Conservation (phyloP, 139 green algal genomes). For the Zygnema circumcarinatum region DNA sequence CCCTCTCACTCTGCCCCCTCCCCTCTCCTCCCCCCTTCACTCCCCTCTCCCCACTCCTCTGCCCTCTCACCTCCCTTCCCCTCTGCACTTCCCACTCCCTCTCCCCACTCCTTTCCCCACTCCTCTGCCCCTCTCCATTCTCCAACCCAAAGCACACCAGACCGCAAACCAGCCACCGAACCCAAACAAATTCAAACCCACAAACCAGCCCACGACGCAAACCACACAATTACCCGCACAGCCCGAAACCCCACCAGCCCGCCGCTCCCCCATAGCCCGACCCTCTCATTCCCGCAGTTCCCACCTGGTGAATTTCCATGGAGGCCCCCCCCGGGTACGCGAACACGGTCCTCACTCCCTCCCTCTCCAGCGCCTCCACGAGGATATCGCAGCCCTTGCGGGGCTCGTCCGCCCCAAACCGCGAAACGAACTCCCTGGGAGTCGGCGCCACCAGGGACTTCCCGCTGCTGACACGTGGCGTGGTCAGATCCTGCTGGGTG, state of each 20-base stretch:
- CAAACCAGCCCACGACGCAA: too few relatives aligned
- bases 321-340: conserved; percentile 89
- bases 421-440: conserved; percentile 30
- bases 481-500: not conserved
- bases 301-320: conserved; percentile 95
- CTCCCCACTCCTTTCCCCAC: not conserved
- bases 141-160: too few relatives aligned
- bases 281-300: not conserved
- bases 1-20: not conserved
- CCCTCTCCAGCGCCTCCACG: conserved; percentile 92
- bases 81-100: not conserved
- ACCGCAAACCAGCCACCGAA: too few relatives aligned
- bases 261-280: not conserved
- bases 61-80: not conserved
- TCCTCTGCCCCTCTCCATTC: not conserved
- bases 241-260: not conserved
- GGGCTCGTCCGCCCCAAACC: conserved; percentile 76
- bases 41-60: not conserved
- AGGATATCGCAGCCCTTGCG: conserved; percentile 97
- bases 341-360: conserved; percentile 86
- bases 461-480: conserved; percentile 44
- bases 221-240: not conserved
- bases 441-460: conserved; percentile 55
- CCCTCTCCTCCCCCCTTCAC: not conserved
- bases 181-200: too few relatives aligned